Base-by-base conservation (phyloP, 2,329 filamentous ascomycete genomes). In the Emmonsiellopsis sp. region DNA sequence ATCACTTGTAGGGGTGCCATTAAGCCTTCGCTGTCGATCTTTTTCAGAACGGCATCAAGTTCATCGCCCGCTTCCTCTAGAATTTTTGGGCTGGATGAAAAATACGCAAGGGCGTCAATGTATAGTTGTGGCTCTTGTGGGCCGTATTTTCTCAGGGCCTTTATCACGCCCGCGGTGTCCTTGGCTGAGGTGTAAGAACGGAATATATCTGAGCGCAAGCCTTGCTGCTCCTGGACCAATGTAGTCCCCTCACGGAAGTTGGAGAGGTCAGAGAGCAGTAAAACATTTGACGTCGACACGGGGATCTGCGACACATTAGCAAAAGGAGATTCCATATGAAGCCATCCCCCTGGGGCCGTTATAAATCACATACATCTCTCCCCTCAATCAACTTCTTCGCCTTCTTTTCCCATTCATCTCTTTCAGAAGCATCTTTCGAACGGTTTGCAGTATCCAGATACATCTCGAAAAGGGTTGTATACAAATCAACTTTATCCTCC, bases 1-100 rank as follows among this genome's bases (percentile, higher is more conserved):
- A 98, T 93, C 34, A 98, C 93, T 68, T 98, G 93, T 3, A 98
- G 76, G 0, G 93, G 93, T 0, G 93, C 92, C 88, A 98, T 93
- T 38, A 98, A 80, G 0, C 89, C 86, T 62, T 95, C 90, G 57
- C 86, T 80, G 66, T 96, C 89, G 61, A 98, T 97, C 63, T 88
- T 90, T 59, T 83, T 80, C 9, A 98, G 78, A 1, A 98, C 85
- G 0, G 75, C 77, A 53, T 89, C 81, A 8, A 98, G 78, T 71
- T 97, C 92, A 48, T 89, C 85, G 0, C 91, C 91, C 0, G 89
- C 90, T 68, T 96, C 92, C 49, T 89, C 82, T 0, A 98, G 80
- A 9, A 95, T 84, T 30, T 82, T 77, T 0, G 87, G 79, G 53
- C 89, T 89, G 0, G 90, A 95, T 0, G 91, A 92, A 63, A 98